These are phyloP conservation scores for Ceratobasidium sp. DNA, from an alignment of 1,284 basidiomycete species.

Conservation along the genomic window DNA sequence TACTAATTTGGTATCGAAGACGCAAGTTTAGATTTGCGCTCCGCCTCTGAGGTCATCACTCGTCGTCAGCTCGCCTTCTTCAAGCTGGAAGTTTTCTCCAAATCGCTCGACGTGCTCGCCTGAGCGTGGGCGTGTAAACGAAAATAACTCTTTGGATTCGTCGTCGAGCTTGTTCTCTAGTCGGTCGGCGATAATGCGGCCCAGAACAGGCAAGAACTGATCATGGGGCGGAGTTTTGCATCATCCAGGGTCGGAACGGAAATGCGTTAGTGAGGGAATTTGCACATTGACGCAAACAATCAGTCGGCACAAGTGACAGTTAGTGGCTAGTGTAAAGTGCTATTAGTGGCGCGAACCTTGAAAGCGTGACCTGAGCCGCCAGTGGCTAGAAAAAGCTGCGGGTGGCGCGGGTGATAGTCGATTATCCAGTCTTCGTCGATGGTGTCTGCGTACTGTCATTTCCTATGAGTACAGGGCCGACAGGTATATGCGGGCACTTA, in stretches of 20 bases:
- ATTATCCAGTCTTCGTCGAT: conserved; percentile 79
- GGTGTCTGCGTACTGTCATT: conserved; percentile 70
- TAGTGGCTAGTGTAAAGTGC: conserved; percentile 4
- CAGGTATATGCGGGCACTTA: conserved; percentile 49
- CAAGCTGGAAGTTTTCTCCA: conserved; percentile 12
- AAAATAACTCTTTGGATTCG: conserved; percentile 60
- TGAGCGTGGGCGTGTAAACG: conserved; percentile 52
- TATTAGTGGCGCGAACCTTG: conserved; percentile 60
- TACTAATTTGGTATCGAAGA: too few species aligned
- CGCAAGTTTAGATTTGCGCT: neutral
- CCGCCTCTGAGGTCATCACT: conserved; percentile 2
- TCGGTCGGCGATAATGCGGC: conserved; percentile 72
- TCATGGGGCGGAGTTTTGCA: too few species aligned
- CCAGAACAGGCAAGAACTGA: conserved; percentile 84
- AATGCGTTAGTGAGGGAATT: neutral
- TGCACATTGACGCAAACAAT: too few species aligned
- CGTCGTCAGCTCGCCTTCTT: conserved; percentile 1
- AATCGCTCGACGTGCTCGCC: conserved; percentile 29
- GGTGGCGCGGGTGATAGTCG: conserved; percentile 64
- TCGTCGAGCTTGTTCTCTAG: conserved; percentile 68
- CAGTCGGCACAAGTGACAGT: neutral
- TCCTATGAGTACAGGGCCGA: neutral
- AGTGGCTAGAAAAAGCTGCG: conserved; percentile 71
- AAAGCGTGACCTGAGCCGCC: conserved; percentile 83
- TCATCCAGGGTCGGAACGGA: too few species aligned